Base-by-base conservation (phyloP, 2,329 filamentous ascomycete genomes). In the Thelonectria discophora region DNA sequence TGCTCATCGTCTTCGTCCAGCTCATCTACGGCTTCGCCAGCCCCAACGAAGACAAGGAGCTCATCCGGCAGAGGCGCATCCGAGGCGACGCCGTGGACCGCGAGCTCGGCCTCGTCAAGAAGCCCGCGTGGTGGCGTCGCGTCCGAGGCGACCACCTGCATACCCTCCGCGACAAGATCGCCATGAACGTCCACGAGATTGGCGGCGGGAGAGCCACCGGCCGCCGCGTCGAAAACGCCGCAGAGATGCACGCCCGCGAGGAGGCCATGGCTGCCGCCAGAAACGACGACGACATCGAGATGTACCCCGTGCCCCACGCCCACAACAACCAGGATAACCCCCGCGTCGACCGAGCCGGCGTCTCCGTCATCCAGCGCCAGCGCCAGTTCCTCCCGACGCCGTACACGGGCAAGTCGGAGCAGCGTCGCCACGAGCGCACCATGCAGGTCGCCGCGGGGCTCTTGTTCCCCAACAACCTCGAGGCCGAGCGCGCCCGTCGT, bases 11-110 rank as follows among this genome's bases (percentile, higher is more conserved):
- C 45, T 67, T 82, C 20, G 75, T 86, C 39, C 83, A 88, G 63
- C 74, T 81, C 60, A 56, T 81, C 5, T 82, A 82, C 40, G 90
- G 89, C 12, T 87, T 85, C 68, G 64, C 83, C n/a, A 84, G 86
- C 30, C 83, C 86, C 18, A 93, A 93, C 67, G 90, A 93, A 75
- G 90, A 93, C 71, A 82, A 81, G 58, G 81, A 88, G 54, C 81
- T 93, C n/a, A 84, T 90, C 34, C 79, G 82, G 30, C 88, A 90
- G 74, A 83, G 90, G 51, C 82, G 84, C 4, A 75, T 80, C 34
- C 84, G 88, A 9, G 87, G 86, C 7, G 78, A 79, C 4, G 75
- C 79, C 21, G 75, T 84, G 17, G 87, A 92, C 71, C 80, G 79
- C 6, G 86, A 89, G 55, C 81, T 92, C 10, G 88, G 88, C 53